These are phyloP conservation scores for Pulveroboletus ravenelii DNA, from an alignment of 768 basidiomycete species.

Conservation along the genomic window DNA sequence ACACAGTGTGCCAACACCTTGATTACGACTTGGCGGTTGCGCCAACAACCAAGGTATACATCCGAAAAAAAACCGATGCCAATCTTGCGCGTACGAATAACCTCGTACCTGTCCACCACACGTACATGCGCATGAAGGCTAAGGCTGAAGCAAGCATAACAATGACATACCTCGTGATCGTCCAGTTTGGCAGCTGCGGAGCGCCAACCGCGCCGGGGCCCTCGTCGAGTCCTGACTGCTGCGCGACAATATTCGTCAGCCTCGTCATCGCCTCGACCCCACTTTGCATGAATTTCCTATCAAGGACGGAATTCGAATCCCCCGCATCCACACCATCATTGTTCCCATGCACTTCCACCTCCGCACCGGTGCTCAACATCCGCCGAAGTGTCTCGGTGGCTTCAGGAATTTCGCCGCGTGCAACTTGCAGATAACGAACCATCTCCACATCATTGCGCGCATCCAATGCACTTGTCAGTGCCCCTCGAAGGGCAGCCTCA, in stretches of 20 bases:
- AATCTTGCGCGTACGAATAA: conserved; percentile 64
- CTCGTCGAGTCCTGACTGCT: not conserved
- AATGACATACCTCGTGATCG: conserved; percentile 55
- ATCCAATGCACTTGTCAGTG: conserved; percentile 13
- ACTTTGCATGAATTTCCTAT: conserved; percentile 66
- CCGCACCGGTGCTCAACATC: conserved; percentile 1
- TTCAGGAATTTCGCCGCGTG: conserved; percentile 20
- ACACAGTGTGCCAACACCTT: conserved; percentile 65
- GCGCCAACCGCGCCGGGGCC: not conserved
- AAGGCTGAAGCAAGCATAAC: not conserved
- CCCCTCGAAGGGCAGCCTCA: conserved; percentile 20
- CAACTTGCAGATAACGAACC: conserved; percentile 22
- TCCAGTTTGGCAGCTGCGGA: conserved; percentile 59
- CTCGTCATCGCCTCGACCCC: conserved; percentile 68
- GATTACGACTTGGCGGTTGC: conserved; percentile 59
- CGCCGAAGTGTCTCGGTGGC: conserved; percentile 23
- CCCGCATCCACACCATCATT: not conserved
- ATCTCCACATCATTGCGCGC: conserved; percentile 17
- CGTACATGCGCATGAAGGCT: not conserved
- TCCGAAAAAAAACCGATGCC: conserved; percentile 73
- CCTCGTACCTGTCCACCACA: conserved; percentile 52
- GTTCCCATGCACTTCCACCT: not conserved
- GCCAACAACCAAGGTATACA: conserved; percentile 76
- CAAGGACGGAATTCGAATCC: conserved; percentile 20
- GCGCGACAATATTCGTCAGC: conserved; percentile 38